Base-by-base conservation (phyloP, 1,284 basidiomycete species). In the Ustilago vetiveriae region DNA sequence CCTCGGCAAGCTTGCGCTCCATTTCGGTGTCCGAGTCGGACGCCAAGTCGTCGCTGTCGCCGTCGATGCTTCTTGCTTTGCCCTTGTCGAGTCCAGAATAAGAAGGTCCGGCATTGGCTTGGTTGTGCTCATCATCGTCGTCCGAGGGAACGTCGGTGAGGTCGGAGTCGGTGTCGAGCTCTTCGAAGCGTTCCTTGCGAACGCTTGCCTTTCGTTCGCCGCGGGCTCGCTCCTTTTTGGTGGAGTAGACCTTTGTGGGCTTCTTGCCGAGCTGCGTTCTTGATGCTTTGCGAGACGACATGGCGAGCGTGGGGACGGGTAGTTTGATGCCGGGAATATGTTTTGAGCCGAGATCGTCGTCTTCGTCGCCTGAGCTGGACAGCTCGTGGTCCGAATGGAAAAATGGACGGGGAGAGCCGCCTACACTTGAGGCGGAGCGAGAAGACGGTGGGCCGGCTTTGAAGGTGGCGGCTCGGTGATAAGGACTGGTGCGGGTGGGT, bases 1-100 rank as follows among this genome's bases (percentile, higher is more conserved):
- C 79, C 32, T 73, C 79, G 27, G 68, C 72, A 16, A 80, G 75
- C 58, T 78, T 75, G 41, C 68, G 70, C 29, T 75, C 79, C 78
- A 80, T 79, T 24, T 76, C 77, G 23, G 66, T 62, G 29, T 79
- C 78, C 11, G 77, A 75, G 19, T 74, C 70, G 17, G 74, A 70
- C 4, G 54, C 16, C 19, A 60, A 17, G 35, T 59, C 52, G 24
- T 69, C 59, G 44, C 46, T 55, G 36, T 71, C 62, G 50, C 50
- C 56, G 43, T 71, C 68, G 32, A 62, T 30, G 47, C 63, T 74
- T 36, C 45, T 66, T 14, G 53, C 60, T 38, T 70, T 69, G 42
- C 63, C 67, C 42, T 70, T 74, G 16, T 69, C 66, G 17, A 46
- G 39, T 9, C 21, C 41, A 6, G 48, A 49, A 22, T 44, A 41